Conservation (phyloP, 306 rosid species). For the Castanea mollissima region DNA sequence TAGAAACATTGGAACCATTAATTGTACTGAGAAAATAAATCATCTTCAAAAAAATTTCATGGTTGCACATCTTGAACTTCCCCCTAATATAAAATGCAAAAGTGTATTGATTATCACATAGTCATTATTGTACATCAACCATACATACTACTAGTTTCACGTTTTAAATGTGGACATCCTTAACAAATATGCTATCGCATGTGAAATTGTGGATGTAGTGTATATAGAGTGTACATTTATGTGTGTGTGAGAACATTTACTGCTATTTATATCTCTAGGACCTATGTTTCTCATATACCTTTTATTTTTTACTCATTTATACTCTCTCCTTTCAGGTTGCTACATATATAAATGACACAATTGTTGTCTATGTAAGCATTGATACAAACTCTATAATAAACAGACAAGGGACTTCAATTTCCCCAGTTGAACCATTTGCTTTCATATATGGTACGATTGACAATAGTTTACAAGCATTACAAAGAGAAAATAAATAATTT, state of each 20-base stretch:
- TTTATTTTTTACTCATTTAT: slow-evolving; percentile 8
- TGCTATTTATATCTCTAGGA: slow-evolving; percentile 3
- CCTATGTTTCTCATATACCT: slow-evolving; percentile 23
- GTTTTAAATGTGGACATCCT: too few relatives aligned
- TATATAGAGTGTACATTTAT: too few relatives aligned
- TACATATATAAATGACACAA: slow-evolving; percentile 36
- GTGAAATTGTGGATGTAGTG: too few relatives aligned
- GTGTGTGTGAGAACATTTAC: too few relatives aligned
- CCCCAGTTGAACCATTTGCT: slow-evolving; percentile 65
- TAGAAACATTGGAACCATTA: neutral
- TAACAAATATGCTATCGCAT: too few relatives aligned
- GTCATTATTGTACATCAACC: too few relatives aligned
- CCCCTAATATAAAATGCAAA: neutral
- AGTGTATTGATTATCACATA: too few relatives aligned
- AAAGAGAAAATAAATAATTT: neutral
- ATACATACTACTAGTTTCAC: too few relatives aligned
- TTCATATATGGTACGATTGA: slow-evolving; percentile 69
- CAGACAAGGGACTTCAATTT: slow-evolving; percentile 73
- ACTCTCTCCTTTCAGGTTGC: slow-evolving; percentile 45
- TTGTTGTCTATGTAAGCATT: slow-evolving; percentile 54
- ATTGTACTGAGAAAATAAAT: neutral
- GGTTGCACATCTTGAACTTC: neutral
- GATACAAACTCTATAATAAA: slow-evolving; percentile 55
- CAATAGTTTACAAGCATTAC: neutral
- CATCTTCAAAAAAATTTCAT: neutral